Evolutionary conservation across 768 basidiomycete species (phyloP), one percentile per base, ranked within the genome.

Genomic region (Pisolithus microcarpus): DNA sequence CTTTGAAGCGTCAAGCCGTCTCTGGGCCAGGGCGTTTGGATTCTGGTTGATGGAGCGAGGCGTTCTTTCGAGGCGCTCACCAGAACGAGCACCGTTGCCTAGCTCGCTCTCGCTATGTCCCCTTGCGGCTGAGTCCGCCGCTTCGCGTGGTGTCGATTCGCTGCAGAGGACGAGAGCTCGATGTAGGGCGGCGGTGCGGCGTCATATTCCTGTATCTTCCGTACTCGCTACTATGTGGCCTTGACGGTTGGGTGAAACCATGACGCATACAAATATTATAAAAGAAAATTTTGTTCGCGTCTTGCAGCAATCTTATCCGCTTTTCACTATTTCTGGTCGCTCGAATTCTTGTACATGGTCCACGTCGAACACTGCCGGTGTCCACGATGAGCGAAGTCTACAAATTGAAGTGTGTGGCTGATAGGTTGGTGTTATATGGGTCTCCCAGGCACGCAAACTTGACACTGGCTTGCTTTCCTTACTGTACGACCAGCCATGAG

Each of bases 231-330:
- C 81, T 84, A 85, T 77, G 85, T 85, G 77, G 78, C 83, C 56
- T 78, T 86, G 83, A 85, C 82, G 81, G 85, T 81, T 68, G 76
- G 80, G 83, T 80, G 59, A 85, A 84, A 85, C 85, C 85, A 87
- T 87, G 81, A 80, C 71, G 81, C 72, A 74, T 63, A 85, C 84
- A 86, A 55, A 30, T 30, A 9, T 30, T 46, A 36, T 24, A 26
- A 18, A 21, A 48, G 21, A n/a, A 10, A 46, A 24, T 15, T 44
- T 23, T 30, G 26, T 26, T 26, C 26, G 26, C 7, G 26, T 26
- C 23, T 24, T n/a, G n/a, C 24, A 21, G 21, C 43, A 28, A 31
- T 45, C 13, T 7, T 4, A 28, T 45, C 13, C 10, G 7, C 3
- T 9, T 30, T 30, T 30, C 10, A 30, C 30, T 30, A 9, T 10